A percentile compares a stretch with the other conserved stretches of the same genome.
phyloP scores from a whole-genome alignment of 768 basidiomycete species.

The Pleurotus tuoliensis region DNA sequence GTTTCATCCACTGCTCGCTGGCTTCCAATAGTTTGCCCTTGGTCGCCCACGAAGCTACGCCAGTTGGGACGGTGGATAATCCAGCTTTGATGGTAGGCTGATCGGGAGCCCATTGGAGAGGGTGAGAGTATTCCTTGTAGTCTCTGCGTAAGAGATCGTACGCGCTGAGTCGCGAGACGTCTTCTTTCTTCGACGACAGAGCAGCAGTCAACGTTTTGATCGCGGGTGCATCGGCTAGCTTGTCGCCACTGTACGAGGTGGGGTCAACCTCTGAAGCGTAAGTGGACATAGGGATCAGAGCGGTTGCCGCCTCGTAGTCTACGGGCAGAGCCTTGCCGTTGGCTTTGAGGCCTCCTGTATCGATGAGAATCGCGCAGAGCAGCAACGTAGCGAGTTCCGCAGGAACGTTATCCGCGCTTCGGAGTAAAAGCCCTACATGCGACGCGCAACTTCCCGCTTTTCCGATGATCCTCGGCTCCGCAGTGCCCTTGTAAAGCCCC shows the following conservation, averaged over 20 bases:
- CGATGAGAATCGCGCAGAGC: constrained; percentile 77
- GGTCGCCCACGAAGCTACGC: constrained; percentile 53
- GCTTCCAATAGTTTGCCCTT: constrained; percentile 39
- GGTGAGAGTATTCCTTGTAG: constrained; percentile 81
- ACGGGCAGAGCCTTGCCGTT: constrained; percentile 71
- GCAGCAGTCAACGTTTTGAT: constrained; percentile 46
- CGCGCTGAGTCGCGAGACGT: constrained; percentile 62
- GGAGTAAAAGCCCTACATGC: constrained; percentile 33
- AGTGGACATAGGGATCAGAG: constrained; percentile 60
- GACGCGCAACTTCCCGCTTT: constrained; percentile 81
- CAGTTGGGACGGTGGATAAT: constrained; percentile 77
- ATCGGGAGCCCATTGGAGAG: constrained; percentile 37
- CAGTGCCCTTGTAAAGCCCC: constrained; percentile 51
- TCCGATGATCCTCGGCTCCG: constrained; percentile 62
- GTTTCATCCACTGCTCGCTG: constrained; percentile 55
- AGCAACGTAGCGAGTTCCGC: constrained; percentile 74
- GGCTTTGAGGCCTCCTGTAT: constrained; percentile 75
- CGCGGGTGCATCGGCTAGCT: constrained; percentile 32
- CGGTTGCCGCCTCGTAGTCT: constrained; percentile 62
- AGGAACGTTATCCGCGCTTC: constrained; percentile 32
- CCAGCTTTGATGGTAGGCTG: constrained; percentile 56
- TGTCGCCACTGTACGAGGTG: constrained; percentile 19
- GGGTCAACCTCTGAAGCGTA: constrained; percentile 25
- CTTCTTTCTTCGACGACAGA: constrained; percentile 56
- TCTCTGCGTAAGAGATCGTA: constrained; percentile 88